A percentile compares a stretch with the other conserved stretches of the same genome.
phyloP scores from a whole-genome alignment of 306 rosid genomes.

The Oxytropis ochrocephala region DNA sequence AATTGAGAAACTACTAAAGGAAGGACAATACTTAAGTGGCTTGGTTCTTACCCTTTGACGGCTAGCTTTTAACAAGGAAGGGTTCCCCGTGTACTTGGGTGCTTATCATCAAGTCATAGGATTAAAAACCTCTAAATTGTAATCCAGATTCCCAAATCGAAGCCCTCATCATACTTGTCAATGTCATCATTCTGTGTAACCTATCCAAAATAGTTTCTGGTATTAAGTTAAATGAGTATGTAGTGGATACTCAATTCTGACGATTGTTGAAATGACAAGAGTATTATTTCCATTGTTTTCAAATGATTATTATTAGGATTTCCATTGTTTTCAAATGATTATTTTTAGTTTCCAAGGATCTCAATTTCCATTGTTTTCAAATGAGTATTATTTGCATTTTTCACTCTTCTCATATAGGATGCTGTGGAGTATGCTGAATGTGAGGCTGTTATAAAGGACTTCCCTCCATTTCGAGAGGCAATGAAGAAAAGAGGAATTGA shows the following conservation, averaged over 20 bases:
- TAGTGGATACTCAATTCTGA: neutral
- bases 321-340: neutral
- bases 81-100: no score
- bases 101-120: neutral
- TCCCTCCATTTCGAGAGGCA: slow-evolving; percentile 66
- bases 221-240: neutral
- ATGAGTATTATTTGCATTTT: neutral
- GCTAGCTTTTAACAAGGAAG: no score
- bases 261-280: neutral
- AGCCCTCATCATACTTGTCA: neutral
- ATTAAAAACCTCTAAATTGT: neutral
- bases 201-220: neutral
- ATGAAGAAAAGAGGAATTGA: slow-evolving; percentile 88
- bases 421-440: slow-evolving; percentile 86
- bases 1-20: neutral
- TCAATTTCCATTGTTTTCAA: neutral
- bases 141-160: neutral
- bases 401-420: slow-evolving; percentile 38
- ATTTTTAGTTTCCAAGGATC: no score
- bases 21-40: no score
- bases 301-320: neutral
- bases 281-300: neutral
- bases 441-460: slow-evolving; percentile 71
- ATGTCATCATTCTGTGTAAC: neutral
- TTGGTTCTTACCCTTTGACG: no score